Conservation (phyloP, 164 flowering plant species). For the Chimonanthus salicifolius region DNA sequence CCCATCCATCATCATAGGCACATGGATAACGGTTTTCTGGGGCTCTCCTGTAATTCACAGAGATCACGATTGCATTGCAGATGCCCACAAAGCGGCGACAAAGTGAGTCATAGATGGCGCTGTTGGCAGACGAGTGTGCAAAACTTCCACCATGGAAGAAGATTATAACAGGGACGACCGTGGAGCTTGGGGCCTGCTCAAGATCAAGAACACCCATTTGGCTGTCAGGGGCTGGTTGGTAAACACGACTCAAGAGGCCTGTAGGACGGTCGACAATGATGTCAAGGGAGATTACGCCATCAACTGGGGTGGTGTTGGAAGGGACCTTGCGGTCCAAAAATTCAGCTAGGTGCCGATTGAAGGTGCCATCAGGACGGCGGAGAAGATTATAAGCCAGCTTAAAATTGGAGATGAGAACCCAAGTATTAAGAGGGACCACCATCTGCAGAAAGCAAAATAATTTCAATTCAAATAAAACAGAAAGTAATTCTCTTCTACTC, state of each 20-base stretch:
- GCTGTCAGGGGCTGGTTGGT: constrained; percentile 31
- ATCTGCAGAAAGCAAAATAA: constrained; percentile 23
- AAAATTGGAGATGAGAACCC: constrained; percentile 79
- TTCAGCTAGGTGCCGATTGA: constrained; percentile 78
- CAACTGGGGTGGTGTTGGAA: constrained; percentile 58
- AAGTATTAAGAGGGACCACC: constrained; percentile 80
- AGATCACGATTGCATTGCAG: constrained; percentile 70
- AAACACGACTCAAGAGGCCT: constrained; percentile 39
- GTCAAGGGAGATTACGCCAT: constrained; percentile 72
- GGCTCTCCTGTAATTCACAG: constrained; percentile 71
- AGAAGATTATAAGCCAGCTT: constrained; percentile 80
- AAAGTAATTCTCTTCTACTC: background rate
- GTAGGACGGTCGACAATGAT: constrained; percentile 49
- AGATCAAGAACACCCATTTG: constrained; percentile 29
- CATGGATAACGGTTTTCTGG: constrained; percentile 71
- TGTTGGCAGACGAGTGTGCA: constrained; percentile 71
- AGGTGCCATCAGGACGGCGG: constrained; percentile 86
- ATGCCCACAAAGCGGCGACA: constrained; percentile 60
- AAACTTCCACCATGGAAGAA: constrained; percentile 91
- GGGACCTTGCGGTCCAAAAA: constrained; percentile 76
- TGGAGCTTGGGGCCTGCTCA: constrained; percentile 42
- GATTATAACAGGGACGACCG: constrained; percentile 59
- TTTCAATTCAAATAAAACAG: background rate
- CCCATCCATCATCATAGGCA: constrained; percentile 89
- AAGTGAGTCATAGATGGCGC: constrained; percentile 72